Evolutionary conservation across 495 filamentous ascomycete species (phyloP), one percentile per base, ranked within the genome.

Genomic region (Hypoxylon trugodes): DNA sequence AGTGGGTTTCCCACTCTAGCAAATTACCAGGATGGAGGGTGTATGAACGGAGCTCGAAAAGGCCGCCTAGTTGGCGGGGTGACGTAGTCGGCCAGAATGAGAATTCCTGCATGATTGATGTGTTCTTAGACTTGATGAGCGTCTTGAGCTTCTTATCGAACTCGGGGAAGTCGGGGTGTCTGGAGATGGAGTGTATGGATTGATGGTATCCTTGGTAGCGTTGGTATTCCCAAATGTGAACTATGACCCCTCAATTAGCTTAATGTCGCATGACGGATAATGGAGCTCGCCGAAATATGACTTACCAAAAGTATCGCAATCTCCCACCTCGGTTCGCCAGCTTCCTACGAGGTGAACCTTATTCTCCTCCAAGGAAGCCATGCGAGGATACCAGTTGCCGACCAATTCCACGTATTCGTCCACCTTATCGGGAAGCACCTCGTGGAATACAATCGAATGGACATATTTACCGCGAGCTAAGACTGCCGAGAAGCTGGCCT

Each of bases 211-310:
- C 95, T 59, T 93, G 87, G 76, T 97, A 98, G 67, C 92, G 89
- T 75, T 98, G 92, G 76, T 98, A 98, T 77, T 98, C 95, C 95
- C 95, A 98, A 74, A 98, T 98, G 76, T 98, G 95, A 24, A 98
- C 95, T 92, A 54, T 48, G 6, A 13, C 7, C 5, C 35, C 15
- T n/a, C 22, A 12, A 52, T 70, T 63, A 66, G 58, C 53, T 50
- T 10, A 24, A n/a, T 24, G 36, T 42, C 40, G 32, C 19, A 45
- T 13, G 32, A 0, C 2, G 36, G 35, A 32, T 33, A 21, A 8
- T 12, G 3, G 13, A 6, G 3, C 4, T 48, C 13, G 52, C 1
- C 33, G 8, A 13, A n/a, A n/a, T n/a, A n/a, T n/a, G 35, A 76
- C 84, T 18, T 84, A 98, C 95, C 89, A 79, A 98, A 98, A 0